Percentiles rank a stretch among this genome's conserved stretches.
phyloP scores from a whole-genome alignment of 495 filamentous ascomycete species.

The Aspergillus coremiiformis region DNA sequence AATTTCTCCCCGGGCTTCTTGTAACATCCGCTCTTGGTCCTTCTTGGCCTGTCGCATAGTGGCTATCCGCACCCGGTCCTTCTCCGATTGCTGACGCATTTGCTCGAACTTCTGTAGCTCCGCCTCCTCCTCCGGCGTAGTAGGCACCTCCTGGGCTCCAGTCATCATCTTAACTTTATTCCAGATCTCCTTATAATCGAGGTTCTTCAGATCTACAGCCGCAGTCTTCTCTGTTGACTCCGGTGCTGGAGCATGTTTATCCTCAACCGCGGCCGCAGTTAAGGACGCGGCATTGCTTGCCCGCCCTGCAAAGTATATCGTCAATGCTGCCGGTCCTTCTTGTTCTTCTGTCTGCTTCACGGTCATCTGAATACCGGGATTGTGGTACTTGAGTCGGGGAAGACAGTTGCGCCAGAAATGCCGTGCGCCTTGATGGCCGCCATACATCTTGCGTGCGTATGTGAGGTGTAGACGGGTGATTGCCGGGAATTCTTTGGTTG shows the following conservation, averaged over 20 bases:
- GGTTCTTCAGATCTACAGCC: slow-evolving; percentile 30
- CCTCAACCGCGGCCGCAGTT: slow-evolving; percentile 21
- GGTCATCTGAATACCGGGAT: slow-evolving; percentile 75
- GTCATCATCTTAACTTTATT: slow-evolving; percentile 60
- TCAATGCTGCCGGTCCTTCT: slow-evolving; percentile 55
- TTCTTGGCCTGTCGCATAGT: slow-evolving; percentile 51
- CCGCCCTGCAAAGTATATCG: slow-evolving; percentile 58
- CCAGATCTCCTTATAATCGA: slow-evolving; percentile 53
- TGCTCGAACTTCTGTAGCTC: slow-evolving; percentile 54
- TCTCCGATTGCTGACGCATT: slow-evolving; percentile 39
- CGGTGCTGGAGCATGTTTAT: slow-evolving; percentile 32
- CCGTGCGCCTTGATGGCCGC: slow-evolving; percentile 67
- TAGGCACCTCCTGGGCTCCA: slow-evolving; percentile 51
- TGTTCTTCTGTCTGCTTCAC: slow-evolving; percentile 58
- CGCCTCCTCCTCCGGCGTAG: slow-evolving; percentile 52
- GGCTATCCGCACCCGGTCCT: slow-evolving; percentile 50
- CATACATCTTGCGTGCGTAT: slow-evolving; percentile 56
- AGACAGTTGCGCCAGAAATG: slow-evolving; percentile 85
- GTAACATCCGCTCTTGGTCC: slow-evolving; percentile 55
- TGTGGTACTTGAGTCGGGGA: slow-evolving; percentile 87
- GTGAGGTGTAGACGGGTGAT: slow-evolving; percentile 79
- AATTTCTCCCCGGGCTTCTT: slow-evolving; percentile 48
- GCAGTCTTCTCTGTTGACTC: slow-evolving; percentile 27
- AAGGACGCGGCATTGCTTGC: slow-evolving; percentile 26
- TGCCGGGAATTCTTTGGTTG: slow-evolving; percentile 44